phyloP scores from a whole-genome alignment of 345 rosid genomes.

The Anacardium occidentale region DNA sequence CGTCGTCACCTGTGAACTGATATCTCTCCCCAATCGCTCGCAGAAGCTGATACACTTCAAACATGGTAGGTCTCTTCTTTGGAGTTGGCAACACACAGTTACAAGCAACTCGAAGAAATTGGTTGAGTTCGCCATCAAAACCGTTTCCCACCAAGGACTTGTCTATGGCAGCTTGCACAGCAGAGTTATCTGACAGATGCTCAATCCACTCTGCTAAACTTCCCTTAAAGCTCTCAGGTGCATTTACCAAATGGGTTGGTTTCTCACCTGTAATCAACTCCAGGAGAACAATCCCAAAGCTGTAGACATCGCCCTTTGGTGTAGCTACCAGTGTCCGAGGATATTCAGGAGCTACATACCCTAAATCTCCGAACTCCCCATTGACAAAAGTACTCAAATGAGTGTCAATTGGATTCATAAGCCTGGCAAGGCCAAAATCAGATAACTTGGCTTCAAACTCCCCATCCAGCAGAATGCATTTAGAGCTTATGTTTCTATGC shows the following conservation, averaged over 20 bases:
- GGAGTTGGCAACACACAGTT: slow-evolving; percentile 21
- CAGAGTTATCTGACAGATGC: neutral
- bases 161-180: slow-evolving; percentile 21
- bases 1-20: slow-evolving; percentile 21
- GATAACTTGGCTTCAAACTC: slow-evolving; percentile 32
- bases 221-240: slow-evolving; percentile 16
- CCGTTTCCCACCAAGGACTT: slow-evolving; percentile 27
- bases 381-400: slow-evolving; percentile 24
- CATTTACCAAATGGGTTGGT: slow-evolving; percentile 8
- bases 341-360: slow-evolving; percentile 25
- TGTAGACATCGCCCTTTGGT: slow-evolving; percentile 31
- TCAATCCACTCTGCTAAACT: slow-evolving; percentile 20
- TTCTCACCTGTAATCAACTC: slow-evolving; percentile 33
- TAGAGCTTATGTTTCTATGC: slow-evolving; percentile 33
- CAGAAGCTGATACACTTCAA: slow-evolving; percentile 21
- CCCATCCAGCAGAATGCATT: slow-evolving; percentile 26
- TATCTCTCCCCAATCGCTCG: slow-evolving; percentile 21
- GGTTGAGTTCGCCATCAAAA: slow-evolving; percentile 16
- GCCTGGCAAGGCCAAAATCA: slow-evolving; percentile 29
- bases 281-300: slow-evolving; percentile 31
- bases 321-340: slow-evolving; percentile 22
- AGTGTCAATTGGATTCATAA: slow-evolving; percentile 21
- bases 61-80: slow-evolving; percentile 31
- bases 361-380: slow-evolving; percentile 27
- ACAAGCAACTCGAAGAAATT: slow-evolving; percentile 23